Evolutionary conservation across 2,329 filamentous ascomycete genomes (phyloP), one percentile per base, ranked within the genome.

Genomic region (Coleophoma crateriformis): DNA sequence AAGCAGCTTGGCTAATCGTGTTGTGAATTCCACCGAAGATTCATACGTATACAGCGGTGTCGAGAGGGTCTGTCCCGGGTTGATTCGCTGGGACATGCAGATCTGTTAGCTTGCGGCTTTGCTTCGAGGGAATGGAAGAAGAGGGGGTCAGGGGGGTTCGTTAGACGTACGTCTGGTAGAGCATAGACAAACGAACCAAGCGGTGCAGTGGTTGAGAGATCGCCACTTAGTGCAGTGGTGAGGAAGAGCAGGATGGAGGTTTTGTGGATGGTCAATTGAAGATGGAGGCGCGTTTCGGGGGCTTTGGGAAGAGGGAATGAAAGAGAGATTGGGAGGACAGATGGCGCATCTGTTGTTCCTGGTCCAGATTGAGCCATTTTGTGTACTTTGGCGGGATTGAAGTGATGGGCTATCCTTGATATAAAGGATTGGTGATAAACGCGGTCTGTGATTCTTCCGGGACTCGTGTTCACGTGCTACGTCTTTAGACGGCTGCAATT

Each of bases 141-240:
- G 27, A 27, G 3, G 27, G 27, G 27, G 6, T 27, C 2, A 27
- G 27, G 5, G 27, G 27, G 45, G 7, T n/a, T 22, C 19, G 33
- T 19, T 33, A 42, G 45, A 64, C 74, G 60, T 72, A 96, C 94
- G 71, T 96, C 87, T 14, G 94, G 92, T 66, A 99, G 81, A 3
- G 91, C 88, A 65, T 96, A 97, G 42, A 97, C 88, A 64, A 97
- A 92, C 45, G 90, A 96, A 3, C 94, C 92, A 68, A 97, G 77
- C 45, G 78, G 72, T 38, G 78, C 71, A 7, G 74, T 65, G 8
- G 68, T 64, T 12, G 71, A 71, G n/a, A 68, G 65, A 39, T 81
- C 76, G 47, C 79, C 79, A 49, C 72, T 71, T 22, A 75, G 65
- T 3, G 77, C 73, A 0, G 82, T 85, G 1, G 81, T 81, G 42